Conservation (phyloP, 176 grass and related monocot genomes). For the Otatea glauca region DNA sequence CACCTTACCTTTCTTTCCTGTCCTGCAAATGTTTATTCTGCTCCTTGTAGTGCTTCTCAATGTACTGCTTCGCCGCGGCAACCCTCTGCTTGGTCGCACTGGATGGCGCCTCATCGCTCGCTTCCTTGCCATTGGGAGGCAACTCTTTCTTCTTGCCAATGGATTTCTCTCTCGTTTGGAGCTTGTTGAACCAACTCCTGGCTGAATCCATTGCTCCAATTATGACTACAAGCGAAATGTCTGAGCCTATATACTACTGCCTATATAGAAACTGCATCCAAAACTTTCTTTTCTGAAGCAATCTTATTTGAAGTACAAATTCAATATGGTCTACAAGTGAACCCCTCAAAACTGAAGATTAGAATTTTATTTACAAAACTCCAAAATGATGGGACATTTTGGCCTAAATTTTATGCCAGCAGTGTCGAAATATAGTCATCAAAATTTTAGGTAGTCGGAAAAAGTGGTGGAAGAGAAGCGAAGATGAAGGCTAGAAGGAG, state of each 20-base stretch:
- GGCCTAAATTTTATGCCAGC: constrained; percentile 12
- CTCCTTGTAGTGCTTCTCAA: constrained; percentile 98
- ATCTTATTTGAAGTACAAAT: constrained; percentile 11
- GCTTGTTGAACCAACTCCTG: constrained; percentile 92
- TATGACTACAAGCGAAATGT: background rate
- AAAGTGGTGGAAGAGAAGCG: constrained; percentile 40
- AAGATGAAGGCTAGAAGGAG: constrained; percentile 13
- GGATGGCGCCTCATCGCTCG: constrained; percentile 64
- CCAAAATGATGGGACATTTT: constrained; percentile 36
- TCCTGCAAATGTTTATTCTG: constrained; percentile 91
- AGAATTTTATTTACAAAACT: constrained; percentile 17
- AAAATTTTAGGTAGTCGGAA: constrained; percentile 24
- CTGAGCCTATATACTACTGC: constrained; percentile 25
- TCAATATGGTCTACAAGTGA: constrained; percentile 20
- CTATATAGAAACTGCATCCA: constrained; percentile 29
- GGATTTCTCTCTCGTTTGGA: constrained; percentile 87
- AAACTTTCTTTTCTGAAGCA: background rate
- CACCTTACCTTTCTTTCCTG: constrained; percentile 74
- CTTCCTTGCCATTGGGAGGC: constrained; percentile 72
- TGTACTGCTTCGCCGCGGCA: constrained; percentile 83
- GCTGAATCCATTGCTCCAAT: constrained; percentile 69
- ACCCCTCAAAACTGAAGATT: background rate
- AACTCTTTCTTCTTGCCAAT: constrained; percentile 76
- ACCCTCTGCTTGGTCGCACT: constrained; percentile 85
- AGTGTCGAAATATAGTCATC: constrained; percentile 36